phyloP scores from a whole-genome alignment of 2,329 filamentous ascomycete species.

The Septoria petroselini region DNA sequence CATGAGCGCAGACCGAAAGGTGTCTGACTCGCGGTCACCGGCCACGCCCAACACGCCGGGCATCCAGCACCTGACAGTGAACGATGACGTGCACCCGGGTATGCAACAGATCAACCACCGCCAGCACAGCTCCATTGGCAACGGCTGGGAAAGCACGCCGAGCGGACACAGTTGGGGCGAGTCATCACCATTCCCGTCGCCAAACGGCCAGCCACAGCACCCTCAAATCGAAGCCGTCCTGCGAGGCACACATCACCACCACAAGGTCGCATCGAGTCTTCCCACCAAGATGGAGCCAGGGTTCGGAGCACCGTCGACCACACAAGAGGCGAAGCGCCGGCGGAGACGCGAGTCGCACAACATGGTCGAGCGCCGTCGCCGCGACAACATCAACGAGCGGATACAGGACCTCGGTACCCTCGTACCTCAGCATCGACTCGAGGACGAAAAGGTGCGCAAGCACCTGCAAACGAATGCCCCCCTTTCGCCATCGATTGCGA shows the following conservation, averaged over 20 bases:
- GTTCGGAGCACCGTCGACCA: conserved; percentile 57
- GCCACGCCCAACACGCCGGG: conserved; percentile 84
- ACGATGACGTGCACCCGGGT: conserved; percentile 44
- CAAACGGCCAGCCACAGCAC: conserved; percentile 60
- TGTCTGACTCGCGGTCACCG: conserved; percentile 71
- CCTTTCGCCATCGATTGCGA: conserved; percentile 71
- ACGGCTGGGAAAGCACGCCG: conserved; percentile 85
- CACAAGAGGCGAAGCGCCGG: conserved; percentile 90
- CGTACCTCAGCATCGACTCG: conserved; percentile 84
- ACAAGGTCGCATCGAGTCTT: conserved; percentile 59
- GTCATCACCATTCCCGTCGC: conserved; percentile 87
- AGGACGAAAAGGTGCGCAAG: conserved; percentile 96
- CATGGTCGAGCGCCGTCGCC: conserved; percentile 85
- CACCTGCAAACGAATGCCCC: conserved; percentile 89
- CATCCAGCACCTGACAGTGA: conserved; percentile 69
- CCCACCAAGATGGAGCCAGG: conserved; percentile 74
- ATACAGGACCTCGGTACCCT: conserved; percentile 95
- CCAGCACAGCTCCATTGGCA: conserved; percentile 51
- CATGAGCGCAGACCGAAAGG: conserved; percentile 54
- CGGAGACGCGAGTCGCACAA: conserved; percentile 93
- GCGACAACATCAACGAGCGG: conserved; percentile 97
- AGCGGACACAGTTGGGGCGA: conserved; percentile 70
- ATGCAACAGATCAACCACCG: conserved; percentile 49
- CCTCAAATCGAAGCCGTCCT: conserved; percentile 85
- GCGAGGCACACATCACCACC: conserved; percentile 75